Conservation (phyloP, 2,329 filamentous ascomycete species). For the Fusarium sp. region DNA sequence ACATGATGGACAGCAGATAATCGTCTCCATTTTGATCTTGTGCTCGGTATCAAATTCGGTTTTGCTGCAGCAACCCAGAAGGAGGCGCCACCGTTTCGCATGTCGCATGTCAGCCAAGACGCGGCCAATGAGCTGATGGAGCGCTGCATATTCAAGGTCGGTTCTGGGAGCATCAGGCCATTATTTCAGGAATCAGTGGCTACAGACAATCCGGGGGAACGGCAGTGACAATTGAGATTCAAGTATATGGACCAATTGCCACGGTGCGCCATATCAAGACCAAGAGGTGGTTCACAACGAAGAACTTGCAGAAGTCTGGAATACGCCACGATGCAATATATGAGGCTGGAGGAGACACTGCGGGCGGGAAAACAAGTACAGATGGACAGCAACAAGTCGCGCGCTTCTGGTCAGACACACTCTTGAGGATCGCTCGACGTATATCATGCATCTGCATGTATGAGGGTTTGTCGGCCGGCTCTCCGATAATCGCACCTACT, state of each 20-base stretch:
- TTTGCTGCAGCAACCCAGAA: constrained; percentile 12
- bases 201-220: constrained; percentile 7
- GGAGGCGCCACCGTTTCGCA: constrained; percentile 20
- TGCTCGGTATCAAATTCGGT: constrained; percentile 27
- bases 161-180: constrained; percentile 44
- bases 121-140: constrained; percentile 31
- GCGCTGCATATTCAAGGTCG: constrained; percentile 15
- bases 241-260: constrained; percentile 10
- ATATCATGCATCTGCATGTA: constrained; percentile 33
- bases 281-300: constrained; percentile 8
- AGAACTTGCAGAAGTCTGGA: constrained; percentile 28
- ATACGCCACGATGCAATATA: constrained; percentile 19
- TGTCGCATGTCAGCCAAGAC: constrained; percentile 36
- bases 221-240: constrained; percentile 18
- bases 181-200: constrained; percentile 16
- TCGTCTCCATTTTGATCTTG: constrained; percentile 2
- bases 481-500: constrained; percentile 4
- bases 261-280: constrained; percentile 10
- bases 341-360: constrained; percentile 13
- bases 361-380: constrained; percentile 10
- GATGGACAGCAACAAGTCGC: constrained; percentile 9
- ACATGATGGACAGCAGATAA: constrained; percentile 55
- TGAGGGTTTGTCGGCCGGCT: constrained; percentile 12
- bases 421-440: constrained; percentile 23
- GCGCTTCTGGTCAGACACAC: constrained; percentile 16